Evolutionary conservation across 768 basidiomycete genomes (phyloP).

Genomic region (Tulasnella sp.): DNA sequence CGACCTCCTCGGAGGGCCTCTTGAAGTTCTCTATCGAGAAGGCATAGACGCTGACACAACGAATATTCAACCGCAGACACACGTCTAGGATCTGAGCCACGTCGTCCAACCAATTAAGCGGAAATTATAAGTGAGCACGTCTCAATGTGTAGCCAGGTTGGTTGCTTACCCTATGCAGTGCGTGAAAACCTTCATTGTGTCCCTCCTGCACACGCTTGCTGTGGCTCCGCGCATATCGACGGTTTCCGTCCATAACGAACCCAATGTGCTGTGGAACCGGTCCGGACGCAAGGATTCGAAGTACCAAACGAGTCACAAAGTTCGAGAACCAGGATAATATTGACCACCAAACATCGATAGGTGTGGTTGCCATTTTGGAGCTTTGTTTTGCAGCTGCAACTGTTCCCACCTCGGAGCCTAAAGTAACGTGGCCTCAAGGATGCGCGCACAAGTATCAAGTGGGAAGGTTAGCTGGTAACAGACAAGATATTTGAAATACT

Average conservation of each 20-base stretch:
- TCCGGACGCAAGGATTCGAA: slow-evolving; percentile 60
- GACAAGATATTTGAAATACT: too few relatives aligned
- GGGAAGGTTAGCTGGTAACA: too few relatives aligned
- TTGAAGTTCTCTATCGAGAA: slow-evolving; percentile 98
- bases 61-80: slow-evolving; percentile 65
- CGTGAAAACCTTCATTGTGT: slow-evolving; percentile 72
- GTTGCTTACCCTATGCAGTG: slow-evolving; percentile 56
- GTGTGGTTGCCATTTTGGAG: background rate
- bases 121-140: background rate
- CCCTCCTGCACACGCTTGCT: slow-evolving; percentile 61
- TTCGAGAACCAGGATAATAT: background rate
- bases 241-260: slow-evolving; percentile 96
- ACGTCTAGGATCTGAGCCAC: slow-evolving; percentile 61
- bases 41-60: slow-evolving; percentile 88
- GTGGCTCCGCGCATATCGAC: slow-evolving; percentile 59
- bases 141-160: slow-evolving; percentile 7
- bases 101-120: background rate
- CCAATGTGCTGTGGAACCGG: slow-evolving; percentile 84
- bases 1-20: slow-evolving; percentile 71
- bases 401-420: too few relatives aligned
- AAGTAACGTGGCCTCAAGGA: too few relatives aligned
- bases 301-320: slow-evolving; percentile 33
- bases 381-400: background rate
- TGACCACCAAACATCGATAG: background rate
- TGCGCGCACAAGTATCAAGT: too few relatives aligned